These are phyloP conservation scores for Cucurbita maxima DNA, from an alignment of 306 rosid species.

Conservation along the genomic window DNA sequence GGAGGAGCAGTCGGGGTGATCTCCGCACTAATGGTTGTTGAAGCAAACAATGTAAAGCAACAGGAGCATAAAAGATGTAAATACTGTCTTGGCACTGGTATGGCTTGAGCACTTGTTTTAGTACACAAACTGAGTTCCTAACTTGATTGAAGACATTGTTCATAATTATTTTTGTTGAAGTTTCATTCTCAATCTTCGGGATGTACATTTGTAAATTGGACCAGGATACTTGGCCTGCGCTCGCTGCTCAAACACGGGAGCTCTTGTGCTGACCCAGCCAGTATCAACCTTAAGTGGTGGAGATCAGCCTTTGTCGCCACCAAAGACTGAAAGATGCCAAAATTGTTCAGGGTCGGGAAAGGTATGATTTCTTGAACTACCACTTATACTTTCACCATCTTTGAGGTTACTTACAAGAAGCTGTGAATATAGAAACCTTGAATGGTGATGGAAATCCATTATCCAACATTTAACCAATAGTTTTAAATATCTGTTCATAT, in stretches of 20 bases:
- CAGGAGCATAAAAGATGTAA: constrained; percentile 97
- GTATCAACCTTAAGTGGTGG: constrained; percentile 37
- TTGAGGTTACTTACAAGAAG: neutral
- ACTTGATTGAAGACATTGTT: neutral
- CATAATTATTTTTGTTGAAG: neutral
- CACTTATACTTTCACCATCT: neutral
- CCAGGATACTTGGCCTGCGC: constrained; percentile 93
- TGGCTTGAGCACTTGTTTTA: neutral
- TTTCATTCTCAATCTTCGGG: neutral
- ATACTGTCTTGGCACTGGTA: constrained; percentile 97
- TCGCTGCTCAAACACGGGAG: constrained; percentile 76
- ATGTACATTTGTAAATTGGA: neutral
- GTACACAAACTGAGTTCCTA: neutral
- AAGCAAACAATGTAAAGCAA: constrained; percentile 82
- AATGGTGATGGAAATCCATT: no score
- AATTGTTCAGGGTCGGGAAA: constrained; percentile 96
- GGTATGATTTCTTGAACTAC: constrained; percentile 29
- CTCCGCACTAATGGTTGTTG: constrained; percentile 93
- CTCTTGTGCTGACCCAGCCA: constrained; percentile 61
- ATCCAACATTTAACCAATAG: no score
- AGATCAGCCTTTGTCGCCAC: constrained; percentile 46
- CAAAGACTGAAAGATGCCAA: constrained; percentile 76
- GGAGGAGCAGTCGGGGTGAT: constrained; percentile 99
- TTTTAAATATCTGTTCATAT: no score
- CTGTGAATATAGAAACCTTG: no score